Conservation (phyloP, 495 filamentous ascomycete species). For the Aspergillus leporis region DNA sequence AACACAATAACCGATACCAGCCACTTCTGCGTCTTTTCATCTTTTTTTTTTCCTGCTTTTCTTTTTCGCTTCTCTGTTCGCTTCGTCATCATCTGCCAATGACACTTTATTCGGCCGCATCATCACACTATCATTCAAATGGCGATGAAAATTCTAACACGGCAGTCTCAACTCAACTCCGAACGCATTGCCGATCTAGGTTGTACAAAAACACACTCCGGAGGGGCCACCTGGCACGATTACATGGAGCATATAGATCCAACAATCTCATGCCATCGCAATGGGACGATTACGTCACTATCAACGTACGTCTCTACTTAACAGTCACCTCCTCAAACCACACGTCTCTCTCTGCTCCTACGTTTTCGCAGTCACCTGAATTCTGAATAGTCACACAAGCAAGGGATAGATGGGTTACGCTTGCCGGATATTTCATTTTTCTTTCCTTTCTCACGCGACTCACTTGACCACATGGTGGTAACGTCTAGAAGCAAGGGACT, state of each 20-base stretch:
- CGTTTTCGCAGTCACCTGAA: not conserved
- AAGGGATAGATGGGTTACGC: not conserved
- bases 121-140: not conserved
- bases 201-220: not conserved
- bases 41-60: not conserved
- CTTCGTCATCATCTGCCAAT: not conserved
- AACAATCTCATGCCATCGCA: not conserved
- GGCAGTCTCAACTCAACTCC: not conserved
- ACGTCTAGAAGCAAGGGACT: not conserved
- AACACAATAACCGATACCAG: no score
- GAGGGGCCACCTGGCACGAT: not conserved
- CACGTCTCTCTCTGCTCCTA: not conserved
- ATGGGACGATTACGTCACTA: not conserved
- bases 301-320: not conserved
- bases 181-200: not conserved
- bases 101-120: not conserved
- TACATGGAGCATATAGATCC: not conserved
- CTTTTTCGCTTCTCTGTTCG: not conserved
- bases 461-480: not conserved
- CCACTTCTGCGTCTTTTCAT: not conserved
- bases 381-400: not conserved
- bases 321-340: not conserved
- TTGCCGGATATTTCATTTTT: not conserved
- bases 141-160: not conserved
- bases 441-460: not conserved